Evolutionary conservation across 805 yeast species (phyloP), one percentile per base, ranked within the genome.

Genomic region (Metschnikowia anglica): DNA sequence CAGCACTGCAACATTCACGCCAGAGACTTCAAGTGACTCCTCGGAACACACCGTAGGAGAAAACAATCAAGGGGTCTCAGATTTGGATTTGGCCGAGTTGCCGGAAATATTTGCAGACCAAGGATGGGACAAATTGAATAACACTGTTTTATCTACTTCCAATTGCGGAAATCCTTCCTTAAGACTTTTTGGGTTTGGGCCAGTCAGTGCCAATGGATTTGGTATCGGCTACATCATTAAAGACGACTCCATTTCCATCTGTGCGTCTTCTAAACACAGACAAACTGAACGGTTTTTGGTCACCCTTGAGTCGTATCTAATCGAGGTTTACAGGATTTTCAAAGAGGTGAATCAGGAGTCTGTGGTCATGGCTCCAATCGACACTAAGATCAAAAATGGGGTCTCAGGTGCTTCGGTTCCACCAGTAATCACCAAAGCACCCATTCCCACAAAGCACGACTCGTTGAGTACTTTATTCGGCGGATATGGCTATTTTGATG

Each of bases 121-220:
- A 7, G 95, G 96, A 21, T 89, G 97, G 97, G 88, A 83, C 54
- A 79, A 81, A 58, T 66, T 89, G 46, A 88, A 88, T 64, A 85
- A 82, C 52, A 84, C 91, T 4, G 76, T 88, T 16, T 68, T 89
- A 19, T 70, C 70, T 41, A 61, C 65, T 23, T 79, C 82, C 3
- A 79, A 79, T 55, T 79, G 83, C 59, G 83, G 83, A 19, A 79
- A 79, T 51, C 82, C 83, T 2, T 76, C 83, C 0, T 62, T 79
- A 41, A 66, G 79, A 46, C 65, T 76, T 45, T 79, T 79, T 59
- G 83, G 83, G 1, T 76, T 79, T 41, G 80, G 83, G 2, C 83
- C 83, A 0, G 79, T 79, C 3, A 68, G 77, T 34, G 74, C 81
- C 24, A 68, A 72, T 32, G 83, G 83, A 4, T 79, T 76, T 60